Evolutionary conservation across 371 early-diverging fungal species (phyloP), one percentile per base, ranked within the genome.

Genomic region (Nosema muscidifuracis): DNA sequence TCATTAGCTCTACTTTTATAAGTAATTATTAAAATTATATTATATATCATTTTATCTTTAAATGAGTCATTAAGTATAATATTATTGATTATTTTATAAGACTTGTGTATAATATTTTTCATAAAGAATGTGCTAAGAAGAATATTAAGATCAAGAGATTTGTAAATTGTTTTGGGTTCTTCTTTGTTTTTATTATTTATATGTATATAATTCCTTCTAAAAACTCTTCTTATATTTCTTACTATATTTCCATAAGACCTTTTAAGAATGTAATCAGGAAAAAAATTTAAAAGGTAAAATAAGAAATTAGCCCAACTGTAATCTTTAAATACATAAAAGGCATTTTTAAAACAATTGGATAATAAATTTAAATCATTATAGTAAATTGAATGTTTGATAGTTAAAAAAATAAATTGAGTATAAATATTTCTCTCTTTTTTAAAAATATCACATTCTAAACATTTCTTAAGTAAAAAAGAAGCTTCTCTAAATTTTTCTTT

Each of bases 1-100:
- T 38, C 42, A 18, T 82, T 71, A 20, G 60, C 65, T 56, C 83
- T 69, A 50, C 75, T 71, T 56, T 73, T 79, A 22, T 72, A 71
- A 53, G 82, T 74, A 9, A 61, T 63, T 10, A 83, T 64, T 36
- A 71, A 76, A 22, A 81, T 73, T n/a, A 73, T 22, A 30, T 22
- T 33, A 15, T 38, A n/a, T 2, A 65, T 31, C 9, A 64, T 58
- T 18, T 31, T 36, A 13, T 18, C 31, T 24, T 38, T 55, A 34
- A 55, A n/a, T 4, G 2, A n/a, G 0, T 24, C 22, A 12, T 33
- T 1, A 30, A 16, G 16, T 16, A 7, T 22, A 64, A 65, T 51
- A 24, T 65, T 24, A 15, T 34, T 36, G 7, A 58, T 36, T 9
- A 55, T 16, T 56, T 58, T 67, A 40, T 43, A 53, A 4, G 44